phyloP scores from a whole-genome alignment of 2,329 filamentous ascomycete genomes.

The Aspergillus neotritici region DNA sequence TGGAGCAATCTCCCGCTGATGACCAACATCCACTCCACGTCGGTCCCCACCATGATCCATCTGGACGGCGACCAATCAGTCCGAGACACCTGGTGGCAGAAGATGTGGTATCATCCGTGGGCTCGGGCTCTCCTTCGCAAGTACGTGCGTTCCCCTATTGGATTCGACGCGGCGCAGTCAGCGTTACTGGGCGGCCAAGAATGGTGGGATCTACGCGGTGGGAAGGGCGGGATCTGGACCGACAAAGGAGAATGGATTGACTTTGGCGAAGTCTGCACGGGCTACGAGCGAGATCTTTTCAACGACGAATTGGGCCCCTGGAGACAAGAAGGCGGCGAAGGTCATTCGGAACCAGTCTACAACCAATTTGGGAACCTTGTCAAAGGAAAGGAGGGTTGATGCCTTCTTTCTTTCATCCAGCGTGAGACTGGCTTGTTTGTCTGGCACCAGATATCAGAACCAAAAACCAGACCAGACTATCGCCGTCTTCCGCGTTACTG shows the following conservation, averaged over 20 bases:
- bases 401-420: not conserved
- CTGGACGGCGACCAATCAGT: slow-evolving; percentile 33
- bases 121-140: slow-evolving; percentile 47
- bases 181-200: slow-evolving; percentile 43
- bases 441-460: too few species aligned
- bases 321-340: slow-evolving; percentile 31
- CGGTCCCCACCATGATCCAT: slow-evolving; percentile 43
- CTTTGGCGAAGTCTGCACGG: slow-evolving; percentile 45
- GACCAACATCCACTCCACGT: slow-evolving; percentile 45
- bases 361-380: slow-evolving; percentile 36
- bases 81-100: slow-evolving; percentile 37
- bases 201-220: slow-evolving; percentile 48
- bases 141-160: slow-evolving; percentile 43
- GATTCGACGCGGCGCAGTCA: slow-evolving; percentile 39
- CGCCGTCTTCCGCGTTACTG: too few species aligned
- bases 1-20: slow-evolving; percentile 43
- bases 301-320: slow-evolving; percentile 42
- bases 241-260: slow-evolving; percentile 45
- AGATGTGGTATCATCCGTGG: slow-evolving; percentile 47
- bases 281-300: slow-evolving; percentile 44
- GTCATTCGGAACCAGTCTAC: slow-evolving; percentile 29
- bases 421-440: slow-evolving; percentile 2
- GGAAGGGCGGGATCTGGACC: slow-evolving; percentile 52
- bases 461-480: too few species aligned
- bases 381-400: slow-evolving; percentile 27